Base-by-base conservation (phyloP, 331 rosid genomes). In the Quercus phellos region DNA sequence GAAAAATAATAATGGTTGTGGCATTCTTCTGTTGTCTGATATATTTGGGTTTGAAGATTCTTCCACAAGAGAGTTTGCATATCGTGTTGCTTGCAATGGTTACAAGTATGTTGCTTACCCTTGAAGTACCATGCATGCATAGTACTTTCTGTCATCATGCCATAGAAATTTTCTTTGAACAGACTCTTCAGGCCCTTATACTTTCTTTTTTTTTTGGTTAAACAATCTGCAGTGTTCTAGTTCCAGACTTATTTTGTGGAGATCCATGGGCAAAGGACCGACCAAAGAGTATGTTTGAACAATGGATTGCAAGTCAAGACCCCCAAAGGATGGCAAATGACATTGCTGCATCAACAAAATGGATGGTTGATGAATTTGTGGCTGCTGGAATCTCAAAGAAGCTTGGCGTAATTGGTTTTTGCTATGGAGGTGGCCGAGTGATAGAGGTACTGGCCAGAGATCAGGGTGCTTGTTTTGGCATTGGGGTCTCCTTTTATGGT, bases 11-110 rank as follows among this genome's bases (percentile, higher is more conserved):
- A 93, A 93, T 63, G 91, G 87, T 80, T 86, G 78, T n/a, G 97
- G 91, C 72, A 85, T 91, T 59, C 85, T 91, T 80, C 95, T 93
- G 70, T 84, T 93, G 72, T 91, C 98, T 8, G 94, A 89, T 72
- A 70, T 88, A 71, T 89, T 77, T 58, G 97, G 97, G 4, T 93
- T 87, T 32, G 88, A 91, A 86, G 88, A 93, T 77, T 81, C 97
- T 68, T 86, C 90, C 71, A 85, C 94, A 0, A 87, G 92, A 81
- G 93, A 93, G 56, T 91, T 93, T 55, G 98, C 97, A 7, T 93
- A 91, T 79, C 94, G 92, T 2, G 76, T 88, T 67, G 98, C 98
- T 14, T 93, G 98, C 90, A 91, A 78, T 72, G 98, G 97, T 64
- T 93, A 85, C 88, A 93, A 93, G 97, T 93, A 89, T 11, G 83